Evolutionary conservation across 176 grass and related monocot genomes (phyloP).

Genomic region (Eremochloa ophiuroides): DNA sequence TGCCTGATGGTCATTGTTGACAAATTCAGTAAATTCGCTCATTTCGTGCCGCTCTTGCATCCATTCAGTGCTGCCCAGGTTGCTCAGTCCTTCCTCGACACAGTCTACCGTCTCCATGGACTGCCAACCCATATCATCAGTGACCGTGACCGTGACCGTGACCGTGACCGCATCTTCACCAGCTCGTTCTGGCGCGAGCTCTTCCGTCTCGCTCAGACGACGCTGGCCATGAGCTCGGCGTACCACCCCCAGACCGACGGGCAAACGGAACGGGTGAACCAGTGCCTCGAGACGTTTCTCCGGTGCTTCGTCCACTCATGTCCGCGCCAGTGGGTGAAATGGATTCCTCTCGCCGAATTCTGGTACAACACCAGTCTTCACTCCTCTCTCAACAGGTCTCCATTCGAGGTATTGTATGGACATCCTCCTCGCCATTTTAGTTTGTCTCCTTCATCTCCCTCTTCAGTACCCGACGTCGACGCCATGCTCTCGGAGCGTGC

Average conservation of each 20-base stretch:
- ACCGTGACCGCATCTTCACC: not conserved
- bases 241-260: no score
- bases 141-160: no score
- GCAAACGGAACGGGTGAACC: no score
- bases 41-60: no score
- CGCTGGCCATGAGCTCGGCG: no score
- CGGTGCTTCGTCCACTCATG: not conserved
- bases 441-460: accelerated
- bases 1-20: no score
- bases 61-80: no score
- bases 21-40: no score
- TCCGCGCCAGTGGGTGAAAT: accelerated
- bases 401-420: not conserved
- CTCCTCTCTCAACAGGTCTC: not conserved
- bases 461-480: accelerated
- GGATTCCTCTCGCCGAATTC: accelerated
- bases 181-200: not conserved
- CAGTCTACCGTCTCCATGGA: not conserved
- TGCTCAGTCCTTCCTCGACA: no score
- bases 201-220: accelerated
- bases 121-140: not conserved
- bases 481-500: accelerated
- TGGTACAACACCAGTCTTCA: not conserved
- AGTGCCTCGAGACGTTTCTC: no score
- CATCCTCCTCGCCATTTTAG: not conserved